These are phyloP conservation scores for Silene noctiflora DNA, from an alignment of 179 eudicot genomes.

Conservation along the genomic window DNA sequence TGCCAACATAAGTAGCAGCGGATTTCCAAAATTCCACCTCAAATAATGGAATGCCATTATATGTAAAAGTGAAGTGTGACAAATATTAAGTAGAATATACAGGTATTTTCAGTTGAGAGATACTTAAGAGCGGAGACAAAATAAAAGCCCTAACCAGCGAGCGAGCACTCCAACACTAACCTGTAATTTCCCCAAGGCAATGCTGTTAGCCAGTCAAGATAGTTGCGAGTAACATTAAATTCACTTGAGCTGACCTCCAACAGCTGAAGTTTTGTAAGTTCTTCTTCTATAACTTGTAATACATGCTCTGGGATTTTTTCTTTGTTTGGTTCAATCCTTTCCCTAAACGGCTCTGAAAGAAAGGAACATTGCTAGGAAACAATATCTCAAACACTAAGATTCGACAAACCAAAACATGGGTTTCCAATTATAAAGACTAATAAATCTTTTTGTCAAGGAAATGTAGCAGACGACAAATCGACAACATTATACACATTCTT, in stretches of 20 bases:
- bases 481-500: neutral
- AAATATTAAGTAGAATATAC: neutral
- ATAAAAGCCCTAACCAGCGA: neutral
- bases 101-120: neutral
- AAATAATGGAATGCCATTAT: neutral
- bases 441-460: neutral
- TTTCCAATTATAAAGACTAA: neutral
- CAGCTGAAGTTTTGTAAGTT: constrained; percentile 86
- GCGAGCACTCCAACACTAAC: constrained; percentile 35
- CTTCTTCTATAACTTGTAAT: constrained; percentile 97
- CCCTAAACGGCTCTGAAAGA: constrained; percentile 82
- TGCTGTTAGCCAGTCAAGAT: constrained; percentile 99
- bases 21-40: neutral
- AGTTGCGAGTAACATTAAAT: constrained; percentile 96
- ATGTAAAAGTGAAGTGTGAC: neutral
- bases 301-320: constrained; percentile 94
- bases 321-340: constrained; percentile 84
- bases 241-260: constrained; percentile 99
- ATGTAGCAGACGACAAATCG: neutral
- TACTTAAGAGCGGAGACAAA: neutral
- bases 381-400: constrained; percentile 12
- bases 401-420: neutral
- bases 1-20: neutral
- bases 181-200: constrained; percentile 99
- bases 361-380: neutral